These are phyloP conservation scores for Aureobasidium sp. DNA, from an alignment of 2,329 filamentous ascomycete genomes.

Conservation along the genomic window DNA sequence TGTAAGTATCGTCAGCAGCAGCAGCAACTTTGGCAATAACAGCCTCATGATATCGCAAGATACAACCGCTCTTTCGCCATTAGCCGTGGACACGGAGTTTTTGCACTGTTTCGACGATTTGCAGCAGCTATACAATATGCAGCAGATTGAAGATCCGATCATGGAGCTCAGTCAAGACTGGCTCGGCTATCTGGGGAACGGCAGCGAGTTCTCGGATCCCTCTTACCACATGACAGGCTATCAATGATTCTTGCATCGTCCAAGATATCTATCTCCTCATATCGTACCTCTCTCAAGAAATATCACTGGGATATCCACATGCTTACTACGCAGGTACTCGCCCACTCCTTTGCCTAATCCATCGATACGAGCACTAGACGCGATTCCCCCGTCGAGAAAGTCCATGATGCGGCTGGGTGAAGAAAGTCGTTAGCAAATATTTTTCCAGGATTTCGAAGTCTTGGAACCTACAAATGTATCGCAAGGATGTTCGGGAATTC, in stretches of 20 bases:
- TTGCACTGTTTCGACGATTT: constrained; percentile 43
- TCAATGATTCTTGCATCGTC: background rate
- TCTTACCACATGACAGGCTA: background rate
- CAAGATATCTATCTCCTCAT: background rate
- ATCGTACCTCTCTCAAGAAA: constrained; percentile 21
- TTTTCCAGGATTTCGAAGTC: background rate
- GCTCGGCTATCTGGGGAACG: constrained; percentile 28
- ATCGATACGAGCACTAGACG: constrained; percentile 20
- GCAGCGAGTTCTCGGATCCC: background rate
- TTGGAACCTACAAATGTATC: constrained; percentile 38
- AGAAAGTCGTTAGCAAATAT: background rate
- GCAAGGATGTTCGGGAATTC: constrained; percentile 43
- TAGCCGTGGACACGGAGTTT: constrained; percentile 45
- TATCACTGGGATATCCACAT: constrained; percentile 19
- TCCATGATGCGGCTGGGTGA: constrained; percentile 20
- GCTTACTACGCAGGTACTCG: constrained; percentile 21
- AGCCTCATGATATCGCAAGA: background rate
- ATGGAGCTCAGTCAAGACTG: constrained; percentile 39
- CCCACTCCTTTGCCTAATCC: constrained; percentile 22
- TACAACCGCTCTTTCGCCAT: constrained; percentile 15
- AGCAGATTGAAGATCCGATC: constrained; percentile 33
- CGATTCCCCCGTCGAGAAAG: constrained; percentile 22
- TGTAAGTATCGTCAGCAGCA: background rate
- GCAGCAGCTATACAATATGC: constrained; percentile 29
- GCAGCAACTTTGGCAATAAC: background rate